Evolutionary conservation across 495 filamentous ascomycete genomes (phyloP), one percentile per base, ranked within the genome.

Genomic region (Stereocaulon alpinum): DNA sequence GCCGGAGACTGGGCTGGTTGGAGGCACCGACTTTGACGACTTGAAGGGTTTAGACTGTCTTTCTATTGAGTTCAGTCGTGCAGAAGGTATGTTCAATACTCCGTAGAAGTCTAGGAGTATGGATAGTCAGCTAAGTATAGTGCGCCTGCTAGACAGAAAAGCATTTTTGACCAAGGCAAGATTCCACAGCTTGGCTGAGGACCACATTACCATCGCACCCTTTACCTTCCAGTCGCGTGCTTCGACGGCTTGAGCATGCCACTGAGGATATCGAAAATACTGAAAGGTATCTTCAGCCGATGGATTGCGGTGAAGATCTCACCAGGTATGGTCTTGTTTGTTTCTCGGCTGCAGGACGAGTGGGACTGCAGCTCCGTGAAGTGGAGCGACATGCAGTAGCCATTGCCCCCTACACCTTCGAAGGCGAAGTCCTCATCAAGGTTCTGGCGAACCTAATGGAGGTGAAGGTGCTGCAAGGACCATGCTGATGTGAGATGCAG

Each of bases 21-120:
- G 34, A 55, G 20, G 18, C 1, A 51, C 43, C 12, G 50, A 63
- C 42, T 30, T 30, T 20, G 41, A 55, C 0, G 56, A 59, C 14
- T 34, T 63, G 50, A 54, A 18, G 20, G 27, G 54, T 12, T 40
- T 63, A n/a, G 61, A 63, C 32, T 56, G 60, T 12, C 24, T 63
- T 7, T 48, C 22, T 14, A 63, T 63, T 37, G 49, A 63, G 18
- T 63, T 63, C 34, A 32, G 27, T 32, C 34, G 41, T 17, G 20
- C 55, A 7, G 29, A 63, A 27, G 49, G 40, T 43, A 61, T 32
- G 47, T 32, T 50, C 12, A 7, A n/a, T 50, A 30, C 24, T 17
- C 24, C 7, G 15, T 3, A 6, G n/a, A 17, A 32, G 47, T 20
- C 47, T 15, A 50, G n/a, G 7, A 32, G 27, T 10, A 9, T 30